Conservation (phyloP, 257 asterid genomes). For the Mitragyna speciosa region DNA sequence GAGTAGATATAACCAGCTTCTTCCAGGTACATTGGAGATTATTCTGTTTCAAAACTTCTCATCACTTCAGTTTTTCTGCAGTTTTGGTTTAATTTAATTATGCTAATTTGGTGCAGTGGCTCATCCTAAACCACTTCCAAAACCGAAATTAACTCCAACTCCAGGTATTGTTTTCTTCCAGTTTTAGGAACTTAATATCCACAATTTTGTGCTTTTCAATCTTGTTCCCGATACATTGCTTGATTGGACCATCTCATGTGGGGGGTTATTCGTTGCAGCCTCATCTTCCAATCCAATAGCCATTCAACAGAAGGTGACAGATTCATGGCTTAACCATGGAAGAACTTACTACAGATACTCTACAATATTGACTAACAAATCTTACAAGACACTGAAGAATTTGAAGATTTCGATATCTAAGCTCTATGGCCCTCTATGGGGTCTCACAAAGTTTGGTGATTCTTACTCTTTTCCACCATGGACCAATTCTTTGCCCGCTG, state of each 20-base stretch:
- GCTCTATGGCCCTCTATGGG: conserved; percentile 96
- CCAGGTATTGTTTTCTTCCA: conserved; percentile 50
- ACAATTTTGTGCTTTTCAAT: background rate
- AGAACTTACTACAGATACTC: conserved; percentile 79
- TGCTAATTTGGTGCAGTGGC: conserved; percentile 37
- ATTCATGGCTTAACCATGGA: conserved; percentile 70
- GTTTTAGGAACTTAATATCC: background rate
- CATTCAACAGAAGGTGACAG: conserved; percentile 55
- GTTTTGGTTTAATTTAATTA: background rate
- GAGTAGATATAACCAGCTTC: conserved; percentile 79
- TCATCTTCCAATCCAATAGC: conserved; percentile 40
- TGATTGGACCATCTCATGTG: background rate
- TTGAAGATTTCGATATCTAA: conserved; percentile 61
- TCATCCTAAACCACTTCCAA: conserved; percentile 41
- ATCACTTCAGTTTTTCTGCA: background rate
- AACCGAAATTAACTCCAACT: conserved; percentile 44
- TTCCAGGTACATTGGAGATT: conserved; percentile 54
- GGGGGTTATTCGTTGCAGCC: conserved; percentile 30
- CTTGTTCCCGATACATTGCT: background rate
- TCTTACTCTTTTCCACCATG: conserved; percentile 82
- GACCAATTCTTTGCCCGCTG: conserved; percentile 67
- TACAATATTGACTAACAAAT: conserved; percentile 63
- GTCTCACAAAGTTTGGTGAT: conserved; percentile 67
- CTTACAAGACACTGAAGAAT: conserved; percentile 68
- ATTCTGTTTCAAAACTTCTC: background rate